Evolutionary conservation across 148 eudicot species (phyloP), one percentile per base, ranked within the genome.

Genomic region (Fagopyrum tataricum): DNA sequence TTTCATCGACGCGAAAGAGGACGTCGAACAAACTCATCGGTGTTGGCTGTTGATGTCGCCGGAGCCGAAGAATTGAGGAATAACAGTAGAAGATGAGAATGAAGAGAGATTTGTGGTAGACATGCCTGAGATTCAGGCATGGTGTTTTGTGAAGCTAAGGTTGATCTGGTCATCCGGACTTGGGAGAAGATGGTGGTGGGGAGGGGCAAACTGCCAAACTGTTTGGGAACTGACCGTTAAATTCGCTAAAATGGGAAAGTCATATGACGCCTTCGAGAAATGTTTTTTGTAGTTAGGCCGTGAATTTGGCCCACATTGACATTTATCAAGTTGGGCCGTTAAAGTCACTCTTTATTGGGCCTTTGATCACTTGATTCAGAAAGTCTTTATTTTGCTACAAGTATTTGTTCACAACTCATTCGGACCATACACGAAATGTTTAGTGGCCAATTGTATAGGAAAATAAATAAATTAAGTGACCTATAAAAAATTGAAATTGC

Each of bases 1-100:
- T 95, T 77, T 89, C 82, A 67, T 91, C 96, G 17, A 91, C 92
- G 44, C 98, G 74, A 15, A 90, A 87, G 26, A 91, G 74, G 23
- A 95, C 74, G 69, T 90, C 90, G 56, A 95, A 82, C 61, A 91
- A 75, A 24, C 85, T 87, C 91, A 88, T 90, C 21, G 23, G 59
- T 17, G 40, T 40, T 72, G 74, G 67, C 71, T 26, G 70, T 71
- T 46, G 67, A 71, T 26, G 74, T 71, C 39, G 70, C 61, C 61
- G 24, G 61, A 20, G 26, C 20, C 61, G 26, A 11, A 21, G 31
- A 58, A 21, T 58, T 23, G 37, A 58, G 15, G 64, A 58, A 58
- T 26, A 58, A 3, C 2, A 18, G n/a, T n/a, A 31, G 37, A 31
- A 31, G 37, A 31, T 31, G 37, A 31, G 37, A 1, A 31, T 6